phyloP scores from a whole-genome alignment of 1,139 yeast genomes.

The Fermentozyma sake region DNA sequence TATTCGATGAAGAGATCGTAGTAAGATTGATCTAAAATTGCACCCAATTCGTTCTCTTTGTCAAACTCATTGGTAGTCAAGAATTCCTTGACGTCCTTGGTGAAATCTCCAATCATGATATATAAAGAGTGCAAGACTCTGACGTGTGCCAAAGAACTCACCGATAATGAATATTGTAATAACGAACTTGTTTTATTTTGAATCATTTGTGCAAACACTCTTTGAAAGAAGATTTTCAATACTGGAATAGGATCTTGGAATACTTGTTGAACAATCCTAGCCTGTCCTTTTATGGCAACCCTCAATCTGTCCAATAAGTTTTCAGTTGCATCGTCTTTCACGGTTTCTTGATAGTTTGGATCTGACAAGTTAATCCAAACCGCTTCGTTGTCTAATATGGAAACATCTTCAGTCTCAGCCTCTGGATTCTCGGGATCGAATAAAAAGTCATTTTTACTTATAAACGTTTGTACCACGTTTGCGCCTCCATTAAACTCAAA shows the following conservation, averaged over 20 bases:
- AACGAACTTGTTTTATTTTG: constrained; percentile 64
- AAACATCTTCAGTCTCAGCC: constrained; percentile 30
- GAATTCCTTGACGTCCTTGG: constrained; percentile 61
- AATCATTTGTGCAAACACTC: constrained; percentile 74
- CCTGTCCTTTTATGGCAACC: constrained; percentile 58
- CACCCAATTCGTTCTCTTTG: constrained; percentile 40
- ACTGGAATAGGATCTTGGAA: constrained; percentile 67
- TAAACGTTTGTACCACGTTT: constrained; percentile 77
- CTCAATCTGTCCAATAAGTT: constrained; percentile 31
- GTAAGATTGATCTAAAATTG: constrained; percentile 66
- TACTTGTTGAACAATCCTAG: constrained; percentile 68
- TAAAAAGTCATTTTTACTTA: constrained; percentile 74
- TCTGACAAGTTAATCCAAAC: constrained; percentile 35
- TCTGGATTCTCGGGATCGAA: too few species aligned
- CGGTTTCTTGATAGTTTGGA: constrained; percentile 27
- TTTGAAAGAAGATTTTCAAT: constrained; percentile 63
- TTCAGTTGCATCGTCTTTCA: constrained; percentile 33
- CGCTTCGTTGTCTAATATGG: constrained; percentile 35
- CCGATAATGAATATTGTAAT: constrained; percentile 59
- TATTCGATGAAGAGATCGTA: constrained; percentile 72
- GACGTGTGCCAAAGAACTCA: constrained; percentile 70
- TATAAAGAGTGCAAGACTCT: constrained; percentile 69
- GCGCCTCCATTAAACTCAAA: constrained; percentile 83
- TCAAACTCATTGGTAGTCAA: constrained; percentile 46
- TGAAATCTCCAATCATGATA: constrained; percentile 56